Evolutionary conservation across 768 basidiomycete genomes (phyloP).

Genomic region (Boletus tomentosulus): DNA sequence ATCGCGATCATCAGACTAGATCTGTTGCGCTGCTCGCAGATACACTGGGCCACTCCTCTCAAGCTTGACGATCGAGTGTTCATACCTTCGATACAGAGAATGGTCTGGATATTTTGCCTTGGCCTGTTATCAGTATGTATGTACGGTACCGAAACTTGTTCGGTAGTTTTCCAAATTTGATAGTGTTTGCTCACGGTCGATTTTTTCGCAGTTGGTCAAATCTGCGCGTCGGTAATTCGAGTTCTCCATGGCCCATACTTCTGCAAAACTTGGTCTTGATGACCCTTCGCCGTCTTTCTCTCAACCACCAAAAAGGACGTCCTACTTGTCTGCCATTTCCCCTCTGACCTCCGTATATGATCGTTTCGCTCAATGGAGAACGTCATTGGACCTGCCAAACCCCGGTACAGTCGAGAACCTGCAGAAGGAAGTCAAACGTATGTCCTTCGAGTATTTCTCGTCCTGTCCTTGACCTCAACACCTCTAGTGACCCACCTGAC

Average conservation of each 20-base stretch:
- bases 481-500: slow-evolving; percentile 78
- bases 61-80: too few relatives aligned
- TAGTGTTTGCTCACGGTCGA: slow-evolving; percentile 27
- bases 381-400: slow-evolving; percentile 75
- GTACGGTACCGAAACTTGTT: too few relatives aligned
- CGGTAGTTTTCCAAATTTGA: slow-evolving; percentile 10
- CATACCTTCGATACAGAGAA: too few relatives aligned
- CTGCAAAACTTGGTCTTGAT: slow-evolving; percentile 40
- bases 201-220: slow-evolving; percentile 33
- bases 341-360: slow-evolving; percentile 67
- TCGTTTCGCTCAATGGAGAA: slow-evolving; percentile 78
- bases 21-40: too few relatives aligned
- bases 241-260: slow-evolving; percentile 39
- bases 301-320: slow-evolving; percentile 35
- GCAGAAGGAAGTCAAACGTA: slow-evolving; percentile 90
- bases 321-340: slow-evolving; percentile 33
- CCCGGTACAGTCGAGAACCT: slow-evolving; percentile 94
- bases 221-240: slow-evolving; percentile 8
- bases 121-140: too few relatives aligned
- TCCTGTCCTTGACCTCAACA: neutral
- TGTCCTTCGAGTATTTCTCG: slow-evolving; percentile 20
- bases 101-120: too few relatives aligned
- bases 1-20: too few relatives aligned
- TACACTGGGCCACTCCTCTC: too few relatives aligned
- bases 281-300: slow-evolving; percentile 35